These are phyloP conservation scores for Scheffersomyces spartinae DNA, from an alignment of 805 yeast genomes.

Conservation along the genomic window DNA sequence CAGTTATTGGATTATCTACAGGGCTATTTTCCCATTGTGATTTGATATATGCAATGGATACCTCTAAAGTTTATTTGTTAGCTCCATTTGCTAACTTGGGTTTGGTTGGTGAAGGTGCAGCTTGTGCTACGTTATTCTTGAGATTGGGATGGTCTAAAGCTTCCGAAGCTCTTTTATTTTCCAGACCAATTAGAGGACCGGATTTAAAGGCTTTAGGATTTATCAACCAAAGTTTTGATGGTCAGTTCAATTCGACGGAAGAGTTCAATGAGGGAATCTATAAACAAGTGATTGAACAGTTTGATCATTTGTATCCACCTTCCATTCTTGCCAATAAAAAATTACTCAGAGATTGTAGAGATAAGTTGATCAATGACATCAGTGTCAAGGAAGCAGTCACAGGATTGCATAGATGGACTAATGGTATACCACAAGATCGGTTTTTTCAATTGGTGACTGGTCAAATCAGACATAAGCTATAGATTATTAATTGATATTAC, in stretches of 20 bases:
- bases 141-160: constrained; percentile 67
- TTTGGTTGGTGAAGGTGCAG: constrained; percentile 72
- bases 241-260: constrained; percentile 35
- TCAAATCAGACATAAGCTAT: too few relatives aligned
- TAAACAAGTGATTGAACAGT: constrained; percentile 23
- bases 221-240: constrained; percentile 46
- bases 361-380: constrained; percentile 21
- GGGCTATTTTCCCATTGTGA: constrained; percentile 71
- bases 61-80: constrained; percentile 43
- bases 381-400: constrained; percentile 11
- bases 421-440: too few relatives aligned
- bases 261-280: constrained; percentile 35
- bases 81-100: constrained; percentile 79
- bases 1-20: constrained; percentile 70
- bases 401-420: too few relatives aligned
- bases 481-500: too few relatives aligned
- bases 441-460: too few relatives aligned
- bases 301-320: constrained; percentile 24
- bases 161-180: constrained; percentile 59
- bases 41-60: constrained; percentile 56
- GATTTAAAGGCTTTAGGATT: constrained; percentile 49
- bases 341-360: constrained; percentile 15
- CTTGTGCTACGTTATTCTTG: constrained; percentile 53
- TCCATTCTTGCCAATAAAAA: constrained; percentile 35
- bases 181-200: constrained; percentile 51